Base-by-base conservation (phyloP, 1,284 basidiomycete genomes). In the Cryptococcus depauperatus region DNA sequence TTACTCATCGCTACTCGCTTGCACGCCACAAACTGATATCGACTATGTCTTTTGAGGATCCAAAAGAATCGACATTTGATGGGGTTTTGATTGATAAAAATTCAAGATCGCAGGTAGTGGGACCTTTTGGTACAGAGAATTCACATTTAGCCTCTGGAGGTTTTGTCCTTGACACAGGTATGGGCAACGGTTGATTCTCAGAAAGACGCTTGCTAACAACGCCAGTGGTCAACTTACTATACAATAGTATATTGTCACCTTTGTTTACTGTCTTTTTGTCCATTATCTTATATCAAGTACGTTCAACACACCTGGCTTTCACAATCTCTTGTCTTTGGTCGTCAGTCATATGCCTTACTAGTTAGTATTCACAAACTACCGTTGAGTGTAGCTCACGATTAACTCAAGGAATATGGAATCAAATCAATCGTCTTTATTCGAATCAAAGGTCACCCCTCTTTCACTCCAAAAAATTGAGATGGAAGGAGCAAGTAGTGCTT, bases 401-500 rank as follows among this genome's bases (percentile, higher is more conserved):
- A 8, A n/a, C n/a, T n/a, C n/a, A n/a, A 89, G 85, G 81, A 80
- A 70, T 77, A 50, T 54, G 81, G 10, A 79, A 75, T 58, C 84
- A 84, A 79, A 73, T 75, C 51, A 85, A 85, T 10, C 74, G 73
- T 38, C 56, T 85, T 43, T 85, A 85, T 61, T 75, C 83, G 47
- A 88, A 86, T 61, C 81, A 83, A n/a, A n/a, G n/a, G n/a, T n/a
- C n/a, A n/a, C n/a, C 61, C 55, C 38, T 60, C 85, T 18, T 80
- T 78, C 51, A 74, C 76, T 3, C 80, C 81, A 2, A 62, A 11
- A 76, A 72, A 33, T 66, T 88, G 29, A 79, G 85, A 57, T 92
- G 88, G 88, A 78, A 77, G 28, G 80, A 87, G 37, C 85, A 95
- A 68, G 79, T 91, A 50, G 82, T 93, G 3, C 74, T 95, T 22